Evolutionary conservation across 495 filamentous ascomycete genomes (phyloP), one percentile per base, ranked within the genome.

Genomic region (Letharia lupina): DNA sequence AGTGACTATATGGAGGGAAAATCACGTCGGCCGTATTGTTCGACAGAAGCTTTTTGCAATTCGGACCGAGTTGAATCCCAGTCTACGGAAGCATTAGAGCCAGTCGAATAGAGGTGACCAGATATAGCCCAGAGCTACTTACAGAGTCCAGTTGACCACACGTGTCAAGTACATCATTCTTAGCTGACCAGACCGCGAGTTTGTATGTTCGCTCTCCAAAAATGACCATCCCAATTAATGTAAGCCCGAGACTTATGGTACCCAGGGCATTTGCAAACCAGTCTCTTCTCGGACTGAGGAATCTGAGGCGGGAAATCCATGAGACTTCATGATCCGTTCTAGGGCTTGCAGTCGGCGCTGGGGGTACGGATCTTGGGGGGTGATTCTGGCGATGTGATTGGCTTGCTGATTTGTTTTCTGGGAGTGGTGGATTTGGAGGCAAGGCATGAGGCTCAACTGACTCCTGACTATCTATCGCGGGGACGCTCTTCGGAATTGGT

Each of bases 211-310:
- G 23, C 23, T 28, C 23, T 28, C 67, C 64, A 33, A 69, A 57
- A 20, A 57, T 59, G 1, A 69, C 44, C 42, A 69, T 45, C 18
- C 67, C 63, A 47, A 61, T 44, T 18, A 65, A 48, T 35, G 63
- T 52, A 33, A 65, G 60, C 28, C 64, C 67, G 5, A 69, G 42
- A 6, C 35, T 56, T 41, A 67, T 15, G 20, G 54, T 31, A 48
- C 60, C 41, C 1, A 63, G 39, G 7, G 33, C 50, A n/a, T 60
- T 59, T 35, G 41, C 20, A 10, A 65, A n/a, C 64, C 64, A 65
- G 4, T 33, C 16, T 16, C 45, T 12, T 13, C n/a, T 28, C 23
- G 23, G 23, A 28, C 23, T 28, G 23, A 28, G 23, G 23, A 28
- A 28, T 28, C 23, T 28, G 23, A 28, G 23, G 23, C 23, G 23